Evolutionary conservation across 805 yeast genomes (phyloP), one percentile per base, ranked within the genome.

Genomic region (Debaryomyces tyrocola): DNA sequence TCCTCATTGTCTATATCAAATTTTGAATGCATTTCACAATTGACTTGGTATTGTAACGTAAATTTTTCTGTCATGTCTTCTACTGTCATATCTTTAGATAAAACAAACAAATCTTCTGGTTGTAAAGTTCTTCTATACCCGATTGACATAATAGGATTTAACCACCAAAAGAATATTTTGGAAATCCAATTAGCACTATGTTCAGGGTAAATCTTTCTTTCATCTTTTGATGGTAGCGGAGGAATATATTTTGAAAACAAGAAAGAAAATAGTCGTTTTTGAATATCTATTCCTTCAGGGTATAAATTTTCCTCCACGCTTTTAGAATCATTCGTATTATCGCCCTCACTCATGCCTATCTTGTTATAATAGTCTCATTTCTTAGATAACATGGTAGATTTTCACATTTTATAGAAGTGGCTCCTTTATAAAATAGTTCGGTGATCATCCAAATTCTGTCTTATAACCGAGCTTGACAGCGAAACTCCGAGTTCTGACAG

Each of bases 221-320:
- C 85, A 3, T 74, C 76, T 4, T 68, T 70, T 10, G 52, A 34
- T 0, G 86, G 84, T 4, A 82, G 58, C 0, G 74, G 75, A 0
- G 82, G 79, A 1, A 75, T 67, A 21, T 69, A 63, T 28, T 69
- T 75, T n/a, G 74, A 54, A 47, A 79, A 69, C 33, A 80, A 43
- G 46, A 75, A 77, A 2, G 80, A 67, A 47, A 81, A 73, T 40
- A 75, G 35, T 45, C 85, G 64, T 47, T 69, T 73, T 52, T 82
- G 83, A 70, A 41, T 71, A 9, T 36, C 6, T 12, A 14, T 15
- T 14, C 41, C 40, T 11, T 31, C 34, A 20, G 47, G 51, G 1
- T 44, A 12, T 2, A 48, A 18, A 18, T 62, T 56, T 20, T 66
- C 49, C 4, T 67, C 57, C 4, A 75, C 67, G 20, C 58, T 11